Percentiles rank a stretch among this genome's conserved stretches.
Conservation (phyloP, 768 basidiomycete species). For the Filobasidium wieringae region DNA sequence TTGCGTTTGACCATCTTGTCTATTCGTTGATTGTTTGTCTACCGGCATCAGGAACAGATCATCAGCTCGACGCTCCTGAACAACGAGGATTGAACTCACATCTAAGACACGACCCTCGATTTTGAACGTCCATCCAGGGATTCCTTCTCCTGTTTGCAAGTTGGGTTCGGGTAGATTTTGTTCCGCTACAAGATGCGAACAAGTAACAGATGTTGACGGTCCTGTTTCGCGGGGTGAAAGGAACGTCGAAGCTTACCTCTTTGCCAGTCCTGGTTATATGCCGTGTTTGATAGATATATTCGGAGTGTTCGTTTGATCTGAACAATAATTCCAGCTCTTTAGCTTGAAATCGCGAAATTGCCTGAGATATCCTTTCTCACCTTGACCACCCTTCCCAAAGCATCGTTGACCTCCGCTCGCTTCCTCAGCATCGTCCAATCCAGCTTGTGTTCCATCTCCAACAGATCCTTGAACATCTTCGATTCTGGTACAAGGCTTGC, state of each 20-base stretch:
- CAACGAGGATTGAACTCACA: slow-evolving; percentile 29
- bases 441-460: slow-evolving; percentile 78
- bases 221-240: slow-evolving; percentile 37
- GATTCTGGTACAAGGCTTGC: slow-evolving; percentile 71
- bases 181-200: slow-evolving; percentile 11
- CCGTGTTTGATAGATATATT: slow-evolving; percentile 76
- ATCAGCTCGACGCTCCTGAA: neutral
- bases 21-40: slow-evolving; percentile 34
- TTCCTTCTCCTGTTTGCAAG: slow-evolving; percentile 72
- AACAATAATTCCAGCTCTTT: neutral
- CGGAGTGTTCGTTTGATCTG: slow-evolving; percentile 73
- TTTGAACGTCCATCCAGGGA: slow-evolving; percentile 77
- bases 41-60: slow-evolving; percentile 3
- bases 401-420: slow-evolving; percentile 78
- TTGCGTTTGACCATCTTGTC: slow-evolving; percentile 48
- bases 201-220: neutral
- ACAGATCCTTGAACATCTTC: slow-evolving; percentile 68
- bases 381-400: slow-evolving; percentile 59
- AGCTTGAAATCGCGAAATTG: too few species aligned
- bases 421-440: slow-evolving; percentile 94
- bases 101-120: slow-evolving; percentile 72
- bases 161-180: slow-evolving; percentile 3
- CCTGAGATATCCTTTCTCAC: slow-evolving; percentile 40
- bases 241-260: slow-evolving; percentile 25
- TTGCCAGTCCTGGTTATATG: slow-evolving; percentile 79